A percentile compares a stretch with the other conserved stretches of the same genome.
Evolutionary conservation across 2,329 filamentous ascomycete species (phyloP).

Genomic region (Alternaria longipes): DNA sequence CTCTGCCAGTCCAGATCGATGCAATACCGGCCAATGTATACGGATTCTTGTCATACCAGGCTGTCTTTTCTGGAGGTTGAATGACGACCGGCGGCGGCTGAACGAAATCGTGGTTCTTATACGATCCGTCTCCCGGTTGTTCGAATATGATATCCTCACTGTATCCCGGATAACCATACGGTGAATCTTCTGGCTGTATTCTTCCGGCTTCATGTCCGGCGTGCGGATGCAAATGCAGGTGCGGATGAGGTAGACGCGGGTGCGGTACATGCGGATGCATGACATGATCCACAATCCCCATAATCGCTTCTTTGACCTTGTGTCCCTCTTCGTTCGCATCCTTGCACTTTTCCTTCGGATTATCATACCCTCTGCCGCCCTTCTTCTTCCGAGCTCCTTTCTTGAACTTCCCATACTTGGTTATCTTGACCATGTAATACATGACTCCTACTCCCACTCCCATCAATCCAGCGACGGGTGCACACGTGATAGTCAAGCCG

Average conservation of each 20-base stretch:
- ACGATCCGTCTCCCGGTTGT: background rate
- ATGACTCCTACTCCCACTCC: constrained; percentile 1
- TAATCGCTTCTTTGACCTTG: background rate
- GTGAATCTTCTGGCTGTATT: background rate
- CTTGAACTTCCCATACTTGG: constrained; percentile 12
- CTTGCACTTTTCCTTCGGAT: background rate
- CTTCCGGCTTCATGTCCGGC: background rate
- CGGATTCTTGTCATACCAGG: constrained; percentile 5
- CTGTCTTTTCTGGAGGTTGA: background rate
- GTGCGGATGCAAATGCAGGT: background rate
- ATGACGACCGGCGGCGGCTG: background rate
- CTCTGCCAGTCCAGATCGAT: constrained; percentile 7
- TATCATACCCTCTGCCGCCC: constrained; percentile 16
- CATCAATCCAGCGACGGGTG: constrained; percentile 3
- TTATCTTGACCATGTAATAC: constrained; percentile 15
- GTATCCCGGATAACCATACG: background rate
- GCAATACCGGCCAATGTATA: constrained; percentile 8
- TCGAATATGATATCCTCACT: background rate
- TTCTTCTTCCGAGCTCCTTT: constrained; percentile 1
- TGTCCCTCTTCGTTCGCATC: background rate
- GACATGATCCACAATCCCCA: background rate
- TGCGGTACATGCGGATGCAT: background rate
- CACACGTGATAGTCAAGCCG: constrained; percentile 7
- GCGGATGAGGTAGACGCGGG: background rate
- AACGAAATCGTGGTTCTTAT: background rate